Evolutionary conservation across 805 yeast species (phyloP).

Genomic region (Barnettozyma californica): DNA sequence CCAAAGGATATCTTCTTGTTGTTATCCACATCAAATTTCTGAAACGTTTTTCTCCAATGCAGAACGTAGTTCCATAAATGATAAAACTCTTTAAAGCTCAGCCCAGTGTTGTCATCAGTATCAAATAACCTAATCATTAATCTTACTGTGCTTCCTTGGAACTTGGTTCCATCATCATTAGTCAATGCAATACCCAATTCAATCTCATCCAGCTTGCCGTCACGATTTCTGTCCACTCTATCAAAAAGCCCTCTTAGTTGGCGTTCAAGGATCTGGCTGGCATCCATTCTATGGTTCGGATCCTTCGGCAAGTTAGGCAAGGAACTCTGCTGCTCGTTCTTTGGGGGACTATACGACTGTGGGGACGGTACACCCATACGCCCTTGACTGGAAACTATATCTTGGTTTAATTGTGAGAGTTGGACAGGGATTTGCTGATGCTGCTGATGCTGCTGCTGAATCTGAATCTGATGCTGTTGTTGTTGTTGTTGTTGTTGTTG

Average conservation of each 20-base stretch:
- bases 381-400: constrained; percentile 1
- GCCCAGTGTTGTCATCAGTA: constrained; percentile 38
- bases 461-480: neutral
- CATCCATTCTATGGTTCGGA: constrained; percentile 8
- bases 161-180: constrained; percentile 60
- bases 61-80: constrained; percentile 63
- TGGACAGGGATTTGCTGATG: constrained; percentile 7
- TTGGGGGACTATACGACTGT: constrained; percentile 4
- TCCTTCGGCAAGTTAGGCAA: constrained; percentile 6
- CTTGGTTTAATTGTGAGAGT: constrained; percentile 10
- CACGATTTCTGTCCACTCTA: constrained; percentile 47
- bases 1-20: constrained; percentile 59
- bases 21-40: constrained; percentile 53
- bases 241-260: constrained; percentile 48
- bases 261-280: constrained; percentile 31
- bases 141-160: constrained; percentile 53
- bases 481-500: neutral
- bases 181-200: constrained; percentile 56
- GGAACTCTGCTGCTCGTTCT: neutral
- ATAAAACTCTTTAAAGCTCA: constrained; percentile 56
- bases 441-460: neutral
- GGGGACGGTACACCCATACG: neutral
- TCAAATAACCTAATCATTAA: constrained; percentile 63
- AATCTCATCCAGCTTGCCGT: constrained; percentile 48
- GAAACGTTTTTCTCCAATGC: constrained; percentile 61